Evolutionary conservation across 306 rosid genomes (phyloP).

Genomic region (Notholithocarpus densiflorus): DNA sequence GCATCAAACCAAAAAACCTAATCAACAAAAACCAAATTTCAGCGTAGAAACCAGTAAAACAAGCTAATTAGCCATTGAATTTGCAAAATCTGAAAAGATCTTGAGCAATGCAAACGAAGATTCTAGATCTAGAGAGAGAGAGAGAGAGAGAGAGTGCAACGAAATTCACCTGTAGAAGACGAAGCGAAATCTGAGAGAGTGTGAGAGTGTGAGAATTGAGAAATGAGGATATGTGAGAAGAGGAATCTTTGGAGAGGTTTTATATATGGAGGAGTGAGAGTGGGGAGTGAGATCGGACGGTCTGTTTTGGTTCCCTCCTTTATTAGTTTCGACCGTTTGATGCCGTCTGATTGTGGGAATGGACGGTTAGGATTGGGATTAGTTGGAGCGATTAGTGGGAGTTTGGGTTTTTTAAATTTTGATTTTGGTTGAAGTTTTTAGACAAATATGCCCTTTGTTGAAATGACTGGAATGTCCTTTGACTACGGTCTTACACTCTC

Average conservation of each 20-base stretch:
- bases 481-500: not conserved
- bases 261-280: constrained; percentile 20
- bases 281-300: constrained; percentile 13
- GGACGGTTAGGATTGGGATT: constrained; percentile 35
- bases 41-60: not conserved
- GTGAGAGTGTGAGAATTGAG: not conserved
- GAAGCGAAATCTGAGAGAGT: not conserved
- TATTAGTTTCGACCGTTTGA: not conserved
- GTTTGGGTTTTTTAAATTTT: not conserved
- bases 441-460: constrained; percentile 28
- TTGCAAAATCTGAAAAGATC: not conserved
- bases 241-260: not conserved
- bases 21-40: not conserved
- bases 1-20: not conserved
- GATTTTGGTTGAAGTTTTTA: not conserved
- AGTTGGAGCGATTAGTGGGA: not conserved
- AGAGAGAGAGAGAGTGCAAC: not conserved
- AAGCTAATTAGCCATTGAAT: not conserved
- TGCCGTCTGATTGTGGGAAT: constrained; percentile 32
- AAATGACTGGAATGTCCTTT: constrained; percentile 40
- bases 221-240: not conserved
- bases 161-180: constrained; percentile 19
- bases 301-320: constrained; percentile 37
- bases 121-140: no score
- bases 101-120: not conserved